Evolutionary conservation across 2,329 filamentous ascomycete genomes (phyloP).

Genomic region (Cylindrodendrum hubeiense): DNA sequence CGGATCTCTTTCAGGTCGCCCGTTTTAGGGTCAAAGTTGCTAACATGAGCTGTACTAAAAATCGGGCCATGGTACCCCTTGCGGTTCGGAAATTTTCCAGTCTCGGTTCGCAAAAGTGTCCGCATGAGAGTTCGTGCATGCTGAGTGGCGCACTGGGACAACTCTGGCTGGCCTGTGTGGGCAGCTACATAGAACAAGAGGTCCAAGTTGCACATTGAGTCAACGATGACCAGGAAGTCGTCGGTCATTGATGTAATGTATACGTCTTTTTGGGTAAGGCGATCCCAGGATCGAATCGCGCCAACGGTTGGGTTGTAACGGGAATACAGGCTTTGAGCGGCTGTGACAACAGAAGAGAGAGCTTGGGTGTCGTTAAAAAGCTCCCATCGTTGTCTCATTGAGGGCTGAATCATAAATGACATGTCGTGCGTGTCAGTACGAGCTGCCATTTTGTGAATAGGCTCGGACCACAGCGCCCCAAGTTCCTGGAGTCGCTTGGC

Average conservation of each 20-base stretch:
- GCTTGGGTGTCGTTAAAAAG: conserved; percentile 54
- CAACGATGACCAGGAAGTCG: conserved; percentile 58
- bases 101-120: conserved; percentile 56
- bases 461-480: conserved; percentile 50
- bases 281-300: conserved; percentile 64
- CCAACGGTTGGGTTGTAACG: conserved; percentile 57
- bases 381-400: conserved; percentile 62
- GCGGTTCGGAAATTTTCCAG: conserved; percentile 12
- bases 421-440: conserved; percentile 66
- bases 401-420: conserved; percentile 65
- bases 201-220: conserved; percentile 56
- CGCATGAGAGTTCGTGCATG: conserved; percentile 57
- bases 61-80: conserved; percentile 25
- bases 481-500: conserved; percentile 40
- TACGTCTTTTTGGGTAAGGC: conserved; percentile 45
- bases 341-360: conserved; percentile 55
- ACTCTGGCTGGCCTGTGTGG: conserved; percentile 42
- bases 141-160: conserved; percentile 46
- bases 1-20: conserved; percentile 58
- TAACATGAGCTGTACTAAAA: conserved; percentile 60
- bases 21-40: conserved; percentile 60
- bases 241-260: conserved; percentile 46
- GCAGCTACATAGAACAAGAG: conserved; percentile 52
- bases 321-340: conserved; percentile 57
- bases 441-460: conserved; percentile 46